Percentiles rank a stretch among this genome's conserved stretches.
These are phyloP conservation scores for Amanita thiersii DNA, from an alignment of 768 basidiomycete genomes.

Conservation along the genomic window DNA sequence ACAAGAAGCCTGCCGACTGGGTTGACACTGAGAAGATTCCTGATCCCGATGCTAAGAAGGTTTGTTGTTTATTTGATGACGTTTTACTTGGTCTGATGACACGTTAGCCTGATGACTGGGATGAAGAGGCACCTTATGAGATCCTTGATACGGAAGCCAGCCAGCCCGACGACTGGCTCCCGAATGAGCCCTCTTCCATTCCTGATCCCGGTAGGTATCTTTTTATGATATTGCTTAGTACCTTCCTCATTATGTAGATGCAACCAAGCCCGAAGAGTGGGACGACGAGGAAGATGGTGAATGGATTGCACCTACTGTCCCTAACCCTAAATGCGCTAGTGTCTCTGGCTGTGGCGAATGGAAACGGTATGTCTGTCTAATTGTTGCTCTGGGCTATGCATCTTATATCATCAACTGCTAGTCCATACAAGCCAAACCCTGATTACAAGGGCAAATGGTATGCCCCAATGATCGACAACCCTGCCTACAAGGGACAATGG, in stretches of 20 bases:
- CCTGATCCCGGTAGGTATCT: conserved; percentile 71
- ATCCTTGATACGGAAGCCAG: conserved; percentile 80
- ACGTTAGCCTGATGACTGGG: conserved; percentile 86
- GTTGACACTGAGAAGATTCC: conserved; percentile 83
- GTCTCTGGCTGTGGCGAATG: conserved; percentile 95
- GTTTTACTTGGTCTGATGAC: conserved; percentile 1
- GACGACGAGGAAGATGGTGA: conserved; percentile 99
- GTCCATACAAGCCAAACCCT: conserved; percentile 86
- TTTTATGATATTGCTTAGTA: background rate
- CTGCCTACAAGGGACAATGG: conserved; percentile 96
- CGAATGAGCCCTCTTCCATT: conserved; percentile 70
- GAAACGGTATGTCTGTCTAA: conserved; percentile 49
- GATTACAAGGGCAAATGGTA: conserved; percentile 98
- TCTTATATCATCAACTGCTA: conserved; percentile 18
- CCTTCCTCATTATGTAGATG: conserved; percentile 34
- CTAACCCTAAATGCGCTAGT: conserved; percentile 85
- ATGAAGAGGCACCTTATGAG: conserved; percentile 92
- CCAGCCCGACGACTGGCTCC: conserved; percentile 96
- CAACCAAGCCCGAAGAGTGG: conserved; percentile 98
- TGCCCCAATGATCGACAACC: conserved; percentile 92
- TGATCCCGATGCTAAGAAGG: conserved; percentile 81
- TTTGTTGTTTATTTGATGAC: conserved; percentile 18
- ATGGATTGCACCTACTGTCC: conserved; percentile 86
- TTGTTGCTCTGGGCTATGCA: background rate
- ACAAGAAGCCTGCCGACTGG: conserved; percentile 89